Percentiles rank a stretch among this genome's conserved stretches.
Conservation (phyloP, 768 basidiomycete genomes). For the Boletus sp. region DNA sequence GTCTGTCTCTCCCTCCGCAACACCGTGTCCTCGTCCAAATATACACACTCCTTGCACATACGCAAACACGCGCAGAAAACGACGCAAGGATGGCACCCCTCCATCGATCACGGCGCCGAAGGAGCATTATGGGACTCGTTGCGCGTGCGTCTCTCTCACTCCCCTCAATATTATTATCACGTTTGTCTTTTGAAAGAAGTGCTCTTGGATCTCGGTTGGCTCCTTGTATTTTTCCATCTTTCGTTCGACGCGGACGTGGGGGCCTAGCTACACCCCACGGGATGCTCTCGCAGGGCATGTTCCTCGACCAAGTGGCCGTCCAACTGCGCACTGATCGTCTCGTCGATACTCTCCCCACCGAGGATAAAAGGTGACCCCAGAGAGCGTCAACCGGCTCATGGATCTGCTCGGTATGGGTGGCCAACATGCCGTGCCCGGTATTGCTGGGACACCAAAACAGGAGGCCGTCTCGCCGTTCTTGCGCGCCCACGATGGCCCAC, state of each 20-base stretch:
- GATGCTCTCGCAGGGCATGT: slow-evolving; percentile 70
- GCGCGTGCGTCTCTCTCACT: slow-evolving; percentile 67
- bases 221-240: neutral
- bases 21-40: neutral
- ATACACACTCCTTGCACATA: neutral
- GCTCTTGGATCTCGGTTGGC: slow-evolving; percentile 59
- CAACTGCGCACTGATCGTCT: slow-evolving; percentile 62
- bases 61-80: slow-evolving; percentile 54
- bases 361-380: slow-evolving; percentile 54
- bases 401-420: slow-evolving; percentile 82
- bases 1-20: slow-evolving; percentile 3
- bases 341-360: slow-evolving; percentile 43
- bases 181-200: slow-evolving; percentile 71
- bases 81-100: slow-evolving; percentile 75
- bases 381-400: slow-evolving; percentile 67
- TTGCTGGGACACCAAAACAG: slow-evolving; percentile 24
- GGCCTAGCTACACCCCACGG: slow-evolving; percentile 51
- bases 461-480: slow-evolving; percentile 34
- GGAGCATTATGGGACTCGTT: slow-evolving; percentile 70
- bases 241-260: slow-evolving; percentile 2
- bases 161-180: too few relatives aligned
- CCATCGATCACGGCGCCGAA: slow-evolving; percentile 83
- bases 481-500: neutral
- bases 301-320: slow-evolving; percentile 79
- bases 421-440: slow-evolving; percentile 79